Evolutionary conservation across 2,329 filamentous ascomycete species (phyloP).

Genomic region (Clonostachys rhizophaga): DNA sequence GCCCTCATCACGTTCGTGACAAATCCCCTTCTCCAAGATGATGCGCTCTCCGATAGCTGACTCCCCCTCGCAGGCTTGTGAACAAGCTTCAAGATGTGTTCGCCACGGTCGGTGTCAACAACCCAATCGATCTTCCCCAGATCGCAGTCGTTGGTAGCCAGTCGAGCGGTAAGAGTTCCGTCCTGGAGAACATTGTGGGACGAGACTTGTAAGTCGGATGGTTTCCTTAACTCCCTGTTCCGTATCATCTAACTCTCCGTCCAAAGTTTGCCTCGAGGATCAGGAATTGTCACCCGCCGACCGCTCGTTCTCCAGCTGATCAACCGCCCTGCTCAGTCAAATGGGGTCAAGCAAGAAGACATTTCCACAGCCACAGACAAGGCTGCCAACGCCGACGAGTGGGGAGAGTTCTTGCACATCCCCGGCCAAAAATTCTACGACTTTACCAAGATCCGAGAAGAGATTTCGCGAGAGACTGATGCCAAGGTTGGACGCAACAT

Average conservation of each 20-base stretch:
- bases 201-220: slow-evolving; percentile 75
- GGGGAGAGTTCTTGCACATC: slow-evolving; percentile 98
- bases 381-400: slow-evolving; percentile 89
- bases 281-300: slow-evolving; percentile 93
- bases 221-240: slow-evolving; percentile 1
- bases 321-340: slow-evolving; percentile 74
- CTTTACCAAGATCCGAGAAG: slow-evolving; percentile 97
- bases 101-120: slow-evolving; percentile 95
- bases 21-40: slow-evolving; percentile 7
- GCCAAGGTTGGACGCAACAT: slow-evolving; percentile 94
- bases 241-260: slow-evolving; percentile 6
- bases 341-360: slow-evolving; percentile 67
- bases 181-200: slow-evolving; percentile 97
- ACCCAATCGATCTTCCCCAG: slow-evolving; percentile 97
- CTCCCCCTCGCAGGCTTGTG: slow-evolving; percentile 59
- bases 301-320: slow-evolving; percentile 97
- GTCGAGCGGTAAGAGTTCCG: slow-evolving; percentile 98
- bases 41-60: slow-evolving; percentile 10
- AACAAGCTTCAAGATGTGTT: slow-evolving; percentile 99
- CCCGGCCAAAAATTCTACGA: slow-evolving; percentile 97
- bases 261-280: slow-evolving; percentile 84
- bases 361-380: slow-evolving; percentile 68
- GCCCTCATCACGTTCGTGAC: slow-evolving; percentile 56
- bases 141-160: slow-evolving; percentile 98
- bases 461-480: slow-evolving; percentile 95